These are phyloP conservation scores for Phyllosticta citribraziliensis DNA, from an alignment of 2,329 filamentous ascomycete species.

Conservation along the genomic window DNA sequence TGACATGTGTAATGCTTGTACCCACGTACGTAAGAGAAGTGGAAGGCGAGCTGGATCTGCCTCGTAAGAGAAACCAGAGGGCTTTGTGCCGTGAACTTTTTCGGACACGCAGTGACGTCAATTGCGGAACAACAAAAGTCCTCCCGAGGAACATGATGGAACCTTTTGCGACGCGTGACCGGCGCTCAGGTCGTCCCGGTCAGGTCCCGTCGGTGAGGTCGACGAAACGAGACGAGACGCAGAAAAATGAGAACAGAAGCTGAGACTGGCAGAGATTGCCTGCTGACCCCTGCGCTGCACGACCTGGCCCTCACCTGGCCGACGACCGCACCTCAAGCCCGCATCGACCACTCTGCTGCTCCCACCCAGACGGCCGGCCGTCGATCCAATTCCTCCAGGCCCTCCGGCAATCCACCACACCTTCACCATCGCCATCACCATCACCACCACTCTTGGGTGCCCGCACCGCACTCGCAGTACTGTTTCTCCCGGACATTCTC, in stretches of 20 bases:
- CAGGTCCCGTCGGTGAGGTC: not conserved
- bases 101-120: not conserved
- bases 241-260: not conserved
- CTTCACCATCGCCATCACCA: no score
- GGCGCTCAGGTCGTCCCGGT: not conserved
- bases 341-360: not conserved
- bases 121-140: not conserved
- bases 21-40: no score
- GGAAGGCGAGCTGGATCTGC: not conserved
- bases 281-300: no score
- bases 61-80: not conserved
- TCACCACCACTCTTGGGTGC: no score
- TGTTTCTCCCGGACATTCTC: no score
- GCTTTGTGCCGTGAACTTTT: not conserved
- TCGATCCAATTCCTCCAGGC: no score
- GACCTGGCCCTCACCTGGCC: no score
- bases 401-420: not conserved
- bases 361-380: not conserved
- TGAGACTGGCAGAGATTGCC: no score
- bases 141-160: not conserved
- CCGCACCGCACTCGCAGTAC: no score
- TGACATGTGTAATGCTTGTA: no score
- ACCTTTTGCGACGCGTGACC: not conserved
- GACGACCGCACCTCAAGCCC: not conserved
- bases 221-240: not conserved